These are phyloP conservation scores for Purpureocillium takamizusanense DNA, from an alignment of 2,329 filamentous ascomycete species.

Conservation along the genomic window DNA sequence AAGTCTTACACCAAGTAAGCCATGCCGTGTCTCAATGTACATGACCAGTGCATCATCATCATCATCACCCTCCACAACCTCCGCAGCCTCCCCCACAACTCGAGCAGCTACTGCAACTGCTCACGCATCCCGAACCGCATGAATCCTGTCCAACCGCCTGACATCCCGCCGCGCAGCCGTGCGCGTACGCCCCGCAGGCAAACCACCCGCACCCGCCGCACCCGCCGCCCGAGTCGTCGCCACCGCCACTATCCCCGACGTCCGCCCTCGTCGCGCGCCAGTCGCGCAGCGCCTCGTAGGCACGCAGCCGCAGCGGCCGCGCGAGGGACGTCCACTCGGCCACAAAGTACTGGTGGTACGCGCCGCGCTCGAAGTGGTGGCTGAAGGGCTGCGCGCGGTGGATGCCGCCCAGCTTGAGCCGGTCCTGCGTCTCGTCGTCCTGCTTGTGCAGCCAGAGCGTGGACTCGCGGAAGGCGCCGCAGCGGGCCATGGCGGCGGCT, in stretches of 20 bases:
- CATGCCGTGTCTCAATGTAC: neutral
- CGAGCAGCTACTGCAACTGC: conserved; percentile 4
- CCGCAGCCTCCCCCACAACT: conserved; percentile 9
- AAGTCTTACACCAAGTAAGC: no score
- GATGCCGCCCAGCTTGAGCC: conserved; percentile 31
- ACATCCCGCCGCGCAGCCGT: conserved; percentile 9
- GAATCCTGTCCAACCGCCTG: conserved; percentile 9
- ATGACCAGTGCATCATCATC: conserved; percentile 1
- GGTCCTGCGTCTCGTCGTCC: conserved; percentile 12
- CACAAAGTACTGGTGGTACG: conserved; percentile 18
- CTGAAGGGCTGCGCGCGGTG: conserved; percentile 32
- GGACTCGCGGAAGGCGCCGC: conserved; percentile 14
- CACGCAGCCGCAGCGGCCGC: conserved; percentile 8
- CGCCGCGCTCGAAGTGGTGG: conserved; percentile 25
- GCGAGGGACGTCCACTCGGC: conserved; percentile 15
- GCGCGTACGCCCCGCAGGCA: conserved; percentile 9
- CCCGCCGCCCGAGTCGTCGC: conserved; percentile 5
- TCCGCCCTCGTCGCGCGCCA: conserved; percentile 11
- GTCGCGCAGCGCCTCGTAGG: conserved; percentile 15
- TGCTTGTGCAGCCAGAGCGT: conserved; percentile 24
- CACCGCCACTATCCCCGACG: conserved; percentile 1
- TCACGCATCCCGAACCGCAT: conserved; percentile 14
- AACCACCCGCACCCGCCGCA: conserved; percentile 8
- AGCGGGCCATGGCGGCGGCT: conserved; percentile 25
- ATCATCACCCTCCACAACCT: conserved; percentile 10